Percentiles rank a stretch among this genome's conserved stretches.
These are phyloP conservation scores for Capronia epimyces DNA, from an alignment of 2,329 filamentous ascomycete genomes.

Conservation along the genomic window DNA sequence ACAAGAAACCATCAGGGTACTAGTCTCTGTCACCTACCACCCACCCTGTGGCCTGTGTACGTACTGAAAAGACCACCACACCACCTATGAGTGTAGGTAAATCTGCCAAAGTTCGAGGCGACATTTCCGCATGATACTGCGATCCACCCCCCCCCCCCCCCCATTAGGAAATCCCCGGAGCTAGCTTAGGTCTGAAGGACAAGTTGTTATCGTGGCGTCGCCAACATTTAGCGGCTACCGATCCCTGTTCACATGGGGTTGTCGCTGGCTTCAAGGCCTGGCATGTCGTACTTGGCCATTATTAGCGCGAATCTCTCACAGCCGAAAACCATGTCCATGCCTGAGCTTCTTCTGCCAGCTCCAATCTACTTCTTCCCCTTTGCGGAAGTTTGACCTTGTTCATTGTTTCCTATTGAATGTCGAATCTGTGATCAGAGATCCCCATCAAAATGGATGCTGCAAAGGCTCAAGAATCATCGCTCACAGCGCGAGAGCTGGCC, in stretches of 20 bases:
- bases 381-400: neutral
- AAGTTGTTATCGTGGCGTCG: neutral
- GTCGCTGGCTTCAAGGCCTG: neutral
- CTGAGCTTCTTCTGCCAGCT: neutral
- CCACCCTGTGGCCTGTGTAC: no score
- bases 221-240: neutral
- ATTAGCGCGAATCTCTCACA: neutral
- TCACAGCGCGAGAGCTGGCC: slow-evolving; percentile 7
- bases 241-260: neutral
- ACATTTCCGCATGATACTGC: neutral
- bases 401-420: neutral
- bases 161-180: neutral
- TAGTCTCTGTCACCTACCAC: no score
- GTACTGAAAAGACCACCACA: no score
- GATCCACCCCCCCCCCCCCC: neutral
- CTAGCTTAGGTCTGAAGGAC: neutral
- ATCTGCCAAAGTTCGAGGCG: no score
- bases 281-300: neutral
- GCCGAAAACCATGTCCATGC: neutral
- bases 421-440: neutral
- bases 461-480: slow-evolving; percentile 4
- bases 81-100: no score
- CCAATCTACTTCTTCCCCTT: neutral
- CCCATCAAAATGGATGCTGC: neutral
- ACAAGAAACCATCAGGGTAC: no score